phyloP scores from a whole-genome alignment of 2,329 filamentous ascomycete species.

The Aspergillus flavus region DNA sequence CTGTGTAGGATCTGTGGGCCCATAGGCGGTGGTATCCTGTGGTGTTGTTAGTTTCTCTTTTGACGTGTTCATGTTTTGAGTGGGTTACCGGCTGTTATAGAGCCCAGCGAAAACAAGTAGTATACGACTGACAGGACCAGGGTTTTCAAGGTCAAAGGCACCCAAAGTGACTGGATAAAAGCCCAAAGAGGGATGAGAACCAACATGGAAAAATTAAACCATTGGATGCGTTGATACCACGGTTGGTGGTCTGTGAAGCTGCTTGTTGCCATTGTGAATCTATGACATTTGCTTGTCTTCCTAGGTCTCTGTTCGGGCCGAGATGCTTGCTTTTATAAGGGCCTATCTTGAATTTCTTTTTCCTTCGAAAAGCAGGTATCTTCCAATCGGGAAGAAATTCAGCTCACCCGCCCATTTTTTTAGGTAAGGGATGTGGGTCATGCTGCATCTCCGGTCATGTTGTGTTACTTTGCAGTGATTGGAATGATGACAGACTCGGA shows the following conservation, averaged over 20 bases:
- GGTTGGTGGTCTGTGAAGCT: neutral
- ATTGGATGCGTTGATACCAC: constrained; percentile 3
- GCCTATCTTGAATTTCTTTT: neutral
- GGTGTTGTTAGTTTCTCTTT: neutral
- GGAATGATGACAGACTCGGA: too few species aligned
- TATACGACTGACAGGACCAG: constrained; percentile 4
- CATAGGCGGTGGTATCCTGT: constrained; percentile 16
- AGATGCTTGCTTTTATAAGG: neutral
- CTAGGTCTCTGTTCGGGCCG: neutral
- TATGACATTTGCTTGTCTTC: neutral
- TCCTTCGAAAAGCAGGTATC: neutral
- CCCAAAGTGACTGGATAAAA: neutral
- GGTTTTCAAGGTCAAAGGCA: neutral
- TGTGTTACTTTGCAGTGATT: neutral
- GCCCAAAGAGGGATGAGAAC: constrained; percentile 6
- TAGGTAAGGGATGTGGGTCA: neutral
- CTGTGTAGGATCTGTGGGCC: constrained; percentile 11
- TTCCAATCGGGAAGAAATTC: neutral
- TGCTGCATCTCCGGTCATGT: neutral
- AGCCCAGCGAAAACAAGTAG: constrained; percentile 5
- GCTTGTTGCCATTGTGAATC: neutral
- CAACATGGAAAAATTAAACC: constrained; percentile 11
- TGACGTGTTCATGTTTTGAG: neutral
- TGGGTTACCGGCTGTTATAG: constrained; percentile 4
- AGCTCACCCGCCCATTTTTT: neutral